phyloP scores from a whole-genome alignment of 2,329 filamentous ascomycete genomes.

The Decorospora gaudefroyi region DNA sequence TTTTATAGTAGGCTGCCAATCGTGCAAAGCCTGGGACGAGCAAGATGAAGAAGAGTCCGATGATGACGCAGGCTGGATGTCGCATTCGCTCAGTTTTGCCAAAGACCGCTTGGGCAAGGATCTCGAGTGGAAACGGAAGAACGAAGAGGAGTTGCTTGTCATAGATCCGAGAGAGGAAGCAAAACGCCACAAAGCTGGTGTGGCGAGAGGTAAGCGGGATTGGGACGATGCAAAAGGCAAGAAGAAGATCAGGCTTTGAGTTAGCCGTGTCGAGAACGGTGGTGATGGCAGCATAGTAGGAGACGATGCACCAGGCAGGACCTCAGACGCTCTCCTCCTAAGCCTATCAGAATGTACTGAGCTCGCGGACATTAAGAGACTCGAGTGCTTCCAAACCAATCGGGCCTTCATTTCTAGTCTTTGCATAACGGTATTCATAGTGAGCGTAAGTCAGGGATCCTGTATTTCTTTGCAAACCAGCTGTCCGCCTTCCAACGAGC shows the following conservation, averaged over 20 bases:
- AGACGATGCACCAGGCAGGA: no score
- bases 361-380: no score
- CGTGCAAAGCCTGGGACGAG: slow-evolving; percentile 83
- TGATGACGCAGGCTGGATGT: slow-evolving; percentile 75
- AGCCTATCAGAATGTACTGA: no score
- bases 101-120: slow-evolving; percentile 91
- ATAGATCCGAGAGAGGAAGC: slow-evolving; percentile 90
- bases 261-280: not conserved
- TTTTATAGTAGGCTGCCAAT: slow-evolving; percentile 94
- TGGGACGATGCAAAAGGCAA: slow-evolving; percentile 35
- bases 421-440: no score
- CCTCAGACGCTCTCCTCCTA: no score
- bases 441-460: no score
- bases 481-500: no score
- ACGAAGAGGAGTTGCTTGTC: slow-evolving; percentile 86
- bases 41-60: slow-evolving; percentile 64
- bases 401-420: no score
- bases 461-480: no score
- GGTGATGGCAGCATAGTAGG: no score
- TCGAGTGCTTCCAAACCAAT: no score
- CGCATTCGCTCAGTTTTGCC: slow-evolving; percentile 80
- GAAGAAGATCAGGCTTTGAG: slow-evolving; percentile 23
- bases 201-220: slow-evolving; percentile 50
- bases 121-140: slow-evolving; percentile 84
- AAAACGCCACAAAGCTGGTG: slow-evolving; percentile 66